phyloP scores from a whole-genome alignment of 306 rosid species.

The Datisca glomerata region DNA sequence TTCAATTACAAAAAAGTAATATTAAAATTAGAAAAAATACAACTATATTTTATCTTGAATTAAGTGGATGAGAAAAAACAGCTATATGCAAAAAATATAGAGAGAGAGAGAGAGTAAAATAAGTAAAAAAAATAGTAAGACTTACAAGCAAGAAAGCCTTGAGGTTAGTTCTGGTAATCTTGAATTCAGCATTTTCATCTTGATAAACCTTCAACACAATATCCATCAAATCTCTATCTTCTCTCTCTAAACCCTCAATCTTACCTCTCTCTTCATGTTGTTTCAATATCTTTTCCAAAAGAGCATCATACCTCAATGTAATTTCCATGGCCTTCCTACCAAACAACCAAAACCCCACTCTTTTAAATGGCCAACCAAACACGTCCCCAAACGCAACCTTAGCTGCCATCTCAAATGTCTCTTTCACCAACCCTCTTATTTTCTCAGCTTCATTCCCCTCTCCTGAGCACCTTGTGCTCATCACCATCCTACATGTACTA shows the following conservation, averaged over 20 bases:
- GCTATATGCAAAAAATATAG: too few species aligned
- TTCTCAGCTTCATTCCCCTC: constrained; percentile 26
- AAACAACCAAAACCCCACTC: constrained; percentile 27
- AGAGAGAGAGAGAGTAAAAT: not conserved
- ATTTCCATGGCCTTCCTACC: constrained; percentile 34
- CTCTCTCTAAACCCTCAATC: constrained; percentile 7
- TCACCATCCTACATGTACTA: constrained; percentile 31
- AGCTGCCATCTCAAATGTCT: constrained; percentile 24
- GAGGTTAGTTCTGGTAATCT: constrained; percentile 35
- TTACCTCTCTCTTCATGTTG: constrained; percentile 28
- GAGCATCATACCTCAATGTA: constrained; percentile 29
- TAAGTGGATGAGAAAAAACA: too few species aligned
- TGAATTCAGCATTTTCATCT: constrained; percentile 34
- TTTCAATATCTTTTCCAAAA: constrained; percentile 33
- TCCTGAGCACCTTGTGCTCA: constrained; percentile 37
- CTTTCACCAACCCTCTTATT: constrained; percentile 27
- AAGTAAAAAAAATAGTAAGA: too few species aligned
- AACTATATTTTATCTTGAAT: too few species aligned
- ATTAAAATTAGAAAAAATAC: too few species aligned
- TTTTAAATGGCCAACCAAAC: constrained; percentile 32
- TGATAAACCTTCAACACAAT: constrained; percentile 28
- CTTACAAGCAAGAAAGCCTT: constrained; percentile 37
- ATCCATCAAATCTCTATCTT: constrained; percentile 32
- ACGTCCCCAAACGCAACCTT: constrained; percentile 41
- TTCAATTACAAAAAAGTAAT: too few species aligned